phyloP scores from a whole-genome alignment of 1,284 basidiomycete species.

The Cutaneotrichosporon cyanovorans region DNA sequence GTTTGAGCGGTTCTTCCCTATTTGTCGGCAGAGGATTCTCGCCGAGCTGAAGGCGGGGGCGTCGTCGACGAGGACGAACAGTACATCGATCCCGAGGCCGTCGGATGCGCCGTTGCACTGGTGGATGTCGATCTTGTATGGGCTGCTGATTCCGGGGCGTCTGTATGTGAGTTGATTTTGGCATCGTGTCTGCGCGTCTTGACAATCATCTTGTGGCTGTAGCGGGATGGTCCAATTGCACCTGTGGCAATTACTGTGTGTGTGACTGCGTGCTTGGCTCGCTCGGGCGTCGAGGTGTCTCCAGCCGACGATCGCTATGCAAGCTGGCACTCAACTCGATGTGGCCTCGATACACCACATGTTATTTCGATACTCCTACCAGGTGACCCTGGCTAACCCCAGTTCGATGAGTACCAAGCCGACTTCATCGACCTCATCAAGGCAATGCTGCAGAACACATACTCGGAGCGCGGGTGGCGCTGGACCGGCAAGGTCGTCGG shows the following conservation, averaged over 20 bases:
- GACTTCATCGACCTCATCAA: slow-evolving; percentile 56
- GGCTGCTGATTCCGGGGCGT: slow-evolving; percentile 33
- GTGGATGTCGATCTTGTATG: slow-evolving; percentile 49
- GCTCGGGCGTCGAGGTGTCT: no score
- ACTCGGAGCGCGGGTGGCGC: slow-evolving; percentile 83
- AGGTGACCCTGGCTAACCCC: slow-evolving; percentile 4
- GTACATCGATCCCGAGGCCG: slow-evolving; percentile 69
- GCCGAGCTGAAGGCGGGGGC: slow-evolving; percentile 85
- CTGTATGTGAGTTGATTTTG: slow-evolving; percentile 4
- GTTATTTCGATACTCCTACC: background rate
- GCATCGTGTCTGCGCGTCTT: no score
- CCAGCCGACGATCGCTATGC: no score
- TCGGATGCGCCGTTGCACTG: slow-evolving; percentile 91
- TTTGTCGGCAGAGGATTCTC: slow-evolving; percentile 71
- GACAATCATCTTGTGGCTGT: no score
- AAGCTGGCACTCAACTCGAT: no score
- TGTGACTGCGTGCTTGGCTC: no score
- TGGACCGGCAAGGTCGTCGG: slow-evolving; percentile 73
- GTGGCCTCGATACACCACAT: no score
- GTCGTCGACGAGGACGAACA: slow-evolving; percentile 81
- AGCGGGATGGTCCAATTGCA: no score
- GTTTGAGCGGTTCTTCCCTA: slow-evolving; percentile 70
- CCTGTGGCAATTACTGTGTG: no score
- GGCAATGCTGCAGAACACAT: slow-evolving; percentile 68
- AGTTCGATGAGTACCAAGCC: slow-evolving; percentile 21